A percentile compares a stretch with the other conserved stretches of the same genome.
Evolutionary conservation across 768 basidiomycete species (phyloP).

Genomic region (Lactarius hengduanensis): DNA sequence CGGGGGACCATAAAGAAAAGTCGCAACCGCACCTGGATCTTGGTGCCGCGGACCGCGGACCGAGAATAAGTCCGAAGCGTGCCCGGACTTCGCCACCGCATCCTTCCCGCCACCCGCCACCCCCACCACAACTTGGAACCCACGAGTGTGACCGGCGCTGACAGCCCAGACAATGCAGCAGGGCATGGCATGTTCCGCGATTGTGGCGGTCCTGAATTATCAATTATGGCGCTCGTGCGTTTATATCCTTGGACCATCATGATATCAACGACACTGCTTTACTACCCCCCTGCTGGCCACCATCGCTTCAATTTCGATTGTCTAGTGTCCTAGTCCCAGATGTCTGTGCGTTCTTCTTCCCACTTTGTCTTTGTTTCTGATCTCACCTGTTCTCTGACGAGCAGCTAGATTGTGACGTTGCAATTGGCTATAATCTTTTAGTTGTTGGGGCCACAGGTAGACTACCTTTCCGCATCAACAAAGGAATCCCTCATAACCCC

Average conservation of each 20-base stretch:
- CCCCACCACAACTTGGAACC: not conserved
- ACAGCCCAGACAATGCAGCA: not conserved
- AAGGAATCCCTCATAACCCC: not conserved
- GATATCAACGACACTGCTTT: not conserved
- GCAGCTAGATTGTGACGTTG: constrained; percentile 1
- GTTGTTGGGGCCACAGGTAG: constrained; percentile 13
- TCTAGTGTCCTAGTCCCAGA: not conserved
- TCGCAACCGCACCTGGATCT: not conserved
- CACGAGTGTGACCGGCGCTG: not conserved
- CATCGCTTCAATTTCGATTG: not conserved
- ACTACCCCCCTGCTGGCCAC: not conserved
- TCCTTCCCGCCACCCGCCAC: not conserved
- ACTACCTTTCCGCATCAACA: not conserved
- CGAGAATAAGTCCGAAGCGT: not conserved
- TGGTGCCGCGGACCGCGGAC: not conserved
- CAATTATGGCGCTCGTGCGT: not conserved
- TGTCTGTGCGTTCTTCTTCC: constrained; percentile 8
- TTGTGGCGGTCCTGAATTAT: not conserved
- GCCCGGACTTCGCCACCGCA: not conserved
- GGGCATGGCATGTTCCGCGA: not conserved
- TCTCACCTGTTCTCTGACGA: not conserved
- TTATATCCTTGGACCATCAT: not conserved
- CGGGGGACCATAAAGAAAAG: not conserved
- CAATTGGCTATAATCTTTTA: constrained; percentile 19
- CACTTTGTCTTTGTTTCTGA: not conserved